A percentile compares a stretch with the other conserved stretches of the same genome.
Conservation (phyloP, 164 flowering plant genomes). For the Protea cynaroides region DNA sequence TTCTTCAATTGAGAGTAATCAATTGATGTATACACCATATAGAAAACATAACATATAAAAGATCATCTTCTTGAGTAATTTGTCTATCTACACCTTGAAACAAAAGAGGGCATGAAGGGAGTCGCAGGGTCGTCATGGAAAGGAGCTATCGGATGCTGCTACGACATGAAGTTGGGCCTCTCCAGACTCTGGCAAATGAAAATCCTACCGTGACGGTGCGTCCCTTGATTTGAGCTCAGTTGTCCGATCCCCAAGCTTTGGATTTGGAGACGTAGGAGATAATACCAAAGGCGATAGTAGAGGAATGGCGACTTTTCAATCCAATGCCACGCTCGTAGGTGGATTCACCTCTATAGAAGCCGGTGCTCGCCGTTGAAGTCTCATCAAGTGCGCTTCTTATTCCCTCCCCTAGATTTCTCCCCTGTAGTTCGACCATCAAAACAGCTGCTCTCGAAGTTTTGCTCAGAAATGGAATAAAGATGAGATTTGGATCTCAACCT, state of each 20-base stretch:
- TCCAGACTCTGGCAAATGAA: constrained; percentile 17
- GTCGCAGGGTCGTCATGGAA: constrained; percentile 40
- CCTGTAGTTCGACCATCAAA: too few species aligned
- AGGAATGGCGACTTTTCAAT: constrained; percentile 84
- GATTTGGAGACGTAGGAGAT: constrained; percentile 35
- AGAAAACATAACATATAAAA: too few species aligned
- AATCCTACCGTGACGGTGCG: constrained; percentile 13
- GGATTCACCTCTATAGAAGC: constrained; percentile 58
- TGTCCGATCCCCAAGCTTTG: constrained; percentile 11
- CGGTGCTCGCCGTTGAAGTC: constrained; percentile 68
- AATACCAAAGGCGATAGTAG: constrained; percentile 62
- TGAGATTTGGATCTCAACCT: too few species aligned
- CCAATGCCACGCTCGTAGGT: constrained; percentile 17
- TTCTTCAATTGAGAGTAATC: too few species aligned
- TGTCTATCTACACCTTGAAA: constrained; percentile 22
- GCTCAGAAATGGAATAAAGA: too few species aligned
- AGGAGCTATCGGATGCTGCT: constrained; percentile 84
- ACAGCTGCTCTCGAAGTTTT: too few species aligned
- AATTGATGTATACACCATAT: too few species aligned
- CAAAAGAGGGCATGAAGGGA: constrained; percentile 25
- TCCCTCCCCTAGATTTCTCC: too few species aligned
- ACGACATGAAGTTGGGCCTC: constrained; percentile 37
- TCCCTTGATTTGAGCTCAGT: constrained; percentile 8
- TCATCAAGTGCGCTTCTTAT: constrained; percentile 13
- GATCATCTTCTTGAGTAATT: background rate